Evolutionary conservation across 2,329 filamentous ascomycete genomes (phyloP), one percentile per base, ranked within the genome.

Genomic region (Aspergillus sp.): DNA sequence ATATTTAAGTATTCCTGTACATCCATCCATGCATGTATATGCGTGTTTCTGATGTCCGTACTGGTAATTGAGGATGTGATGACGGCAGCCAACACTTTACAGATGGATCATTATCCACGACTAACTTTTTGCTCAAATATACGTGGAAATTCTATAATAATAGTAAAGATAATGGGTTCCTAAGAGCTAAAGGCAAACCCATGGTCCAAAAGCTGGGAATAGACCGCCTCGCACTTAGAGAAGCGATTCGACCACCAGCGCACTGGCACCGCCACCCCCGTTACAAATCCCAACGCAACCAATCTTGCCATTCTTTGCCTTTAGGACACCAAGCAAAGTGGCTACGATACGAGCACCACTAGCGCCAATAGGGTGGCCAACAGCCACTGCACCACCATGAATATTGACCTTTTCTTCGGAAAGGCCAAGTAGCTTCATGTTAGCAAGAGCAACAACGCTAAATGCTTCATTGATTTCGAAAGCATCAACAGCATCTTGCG

Each of bases 391-490:
- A 66, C 93, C 93, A 62, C 93, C 93, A 62, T 90, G 91, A 44
- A 97, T 76, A 73, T 98, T 98, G 65, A 98, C 90, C 73, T 90
- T 94, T 47, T 90, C 87, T 53, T 87, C 79, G 52, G 77, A 76
- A 45, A 98, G 73, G 49, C 77, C 78, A 33, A 98, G 82, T 43
- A 97, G 70, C 81, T 98, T 95, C 74, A 95, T 83, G 77, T 98
- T 98, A 55, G 93, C 90, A 41, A 98, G 79, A 33, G 93, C 89
- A 51, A 98, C 93, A 39, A 95, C 93, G 51, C 88, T 93, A 77
- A 98, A 98, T 34, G 93, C 93, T 77, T 98, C 93, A 77, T 98
- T 98, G 78, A 98, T 96, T 78, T 98, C 93, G 69, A 93, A 98
- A 58, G 83, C 93, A 62, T 97, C 91, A 46, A 98, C 78, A 47